These are phyloP conservation scores for Cadophora gregata DNA, from an alignment of 2,329 filamentous ascomycete genomes.

Conservation along the genomic window DNA sequence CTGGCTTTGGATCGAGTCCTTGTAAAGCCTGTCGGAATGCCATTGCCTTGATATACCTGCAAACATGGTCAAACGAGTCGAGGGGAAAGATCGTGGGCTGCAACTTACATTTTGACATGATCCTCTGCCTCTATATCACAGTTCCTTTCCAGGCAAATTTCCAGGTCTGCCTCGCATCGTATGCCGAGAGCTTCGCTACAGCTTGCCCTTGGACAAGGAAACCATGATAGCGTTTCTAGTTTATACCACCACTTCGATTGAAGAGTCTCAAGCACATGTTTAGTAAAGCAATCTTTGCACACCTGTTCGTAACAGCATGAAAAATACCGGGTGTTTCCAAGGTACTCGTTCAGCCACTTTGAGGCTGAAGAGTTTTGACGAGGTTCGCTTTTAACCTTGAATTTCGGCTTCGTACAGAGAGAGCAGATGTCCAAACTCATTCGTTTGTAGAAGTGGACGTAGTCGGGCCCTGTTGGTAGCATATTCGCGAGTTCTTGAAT, in stretches of 20 bases:
- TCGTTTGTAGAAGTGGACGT: constrained; percentile 21
- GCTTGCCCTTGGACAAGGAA: constrained; percentile 20
- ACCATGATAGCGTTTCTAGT: constrained; percentile 21
- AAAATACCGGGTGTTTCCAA: constrained; percentile 20
- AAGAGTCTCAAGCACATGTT: constrained; percentile 19
- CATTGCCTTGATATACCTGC: constrained; percentile 22
- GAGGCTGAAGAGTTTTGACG: neutral
- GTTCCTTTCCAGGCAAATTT: constrained; percentile 24
- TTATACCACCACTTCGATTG: constrained; percentile 21
- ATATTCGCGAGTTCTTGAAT: constrained; percentile 18
- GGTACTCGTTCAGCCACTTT: constrained; percentile 26
- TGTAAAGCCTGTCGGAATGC: constrained; percentile 20
- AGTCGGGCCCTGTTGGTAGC: constrained; percentile 6
- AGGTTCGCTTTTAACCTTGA: constrained; percentile 17
- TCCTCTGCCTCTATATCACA: constrained; percentile 14
- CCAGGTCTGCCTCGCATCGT: constrained; percentile 26
- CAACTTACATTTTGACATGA: constrained; percentile 20
- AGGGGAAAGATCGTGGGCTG: neutral
- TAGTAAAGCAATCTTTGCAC: constrained; percentile 24
- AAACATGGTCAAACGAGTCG: neutral
- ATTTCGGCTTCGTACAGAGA: constrained; percentile 21
- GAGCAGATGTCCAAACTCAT: constrained; percentile 16
- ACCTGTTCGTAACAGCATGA: constrained; percentile 26
- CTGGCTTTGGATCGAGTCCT: constrained; percentile 15
- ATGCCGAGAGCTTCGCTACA: constrained; percentile 23